phyloP scores from a whole-genome alignment of 495 filamentous ascomycete genomes.

The Penicillium steckii region DNA sequence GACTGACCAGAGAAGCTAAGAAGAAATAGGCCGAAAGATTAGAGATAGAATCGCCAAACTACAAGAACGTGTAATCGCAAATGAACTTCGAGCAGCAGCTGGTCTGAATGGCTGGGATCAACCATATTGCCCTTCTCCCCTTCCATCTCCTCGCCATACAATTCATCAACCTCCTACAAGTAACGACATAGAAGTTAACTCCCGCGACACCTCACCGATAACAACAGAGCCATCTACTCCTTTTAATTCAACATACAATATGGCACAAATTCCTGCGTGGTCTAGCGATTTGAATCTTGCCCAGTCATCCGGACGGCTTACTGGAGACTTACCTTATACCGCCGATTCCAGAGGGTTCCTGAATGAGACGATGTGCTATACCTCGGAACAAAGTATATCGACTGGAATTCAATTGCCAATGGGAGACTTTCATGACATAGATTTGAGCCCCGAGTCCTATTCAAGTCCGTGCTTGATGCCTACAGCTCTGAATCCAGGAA shows the following conservation, averaged over 20 bases:
- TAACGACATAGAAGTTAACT: neutral
- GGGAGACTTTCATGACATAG: neutral
- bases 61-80: constrained; percentile 43
- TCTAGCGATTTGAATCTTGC: neutral
- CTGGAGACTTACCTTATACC: neutral
- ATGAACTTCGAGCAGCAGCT: constrained; percentile 37
- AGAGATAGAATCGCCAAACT: constrained; percentile 44
- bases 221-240: constrained; percentile 4
- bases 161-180: neutral
- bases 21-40: constrained; percentile 35
- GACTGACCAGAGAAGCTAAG: neutral
- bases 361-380: neutral
- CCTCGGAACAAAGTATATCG: neutral
- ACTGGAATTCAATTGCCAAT: neutral
- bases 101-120: constrained; percentile 34
- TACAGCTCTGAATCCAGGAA: neutral
- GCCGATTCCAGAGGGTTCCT: neutral
- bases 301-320: neutral
- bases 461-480: neutral
- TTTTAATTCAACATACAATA: constrained; percentile 3
- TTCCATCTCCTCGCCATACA: neutral
- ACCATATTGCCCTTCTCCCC: constrained; percentile 6
- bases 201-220: neutral
- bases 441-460: constrained; percentile 1
- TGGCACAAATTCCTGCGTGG: neutral